Percentiles rank a stretch among this genome's conserved stretches.
phyloP scores from a whole-genome alignment of 768 basidiomycete genomes.

The Psilocybe cyanescens region DNA sequence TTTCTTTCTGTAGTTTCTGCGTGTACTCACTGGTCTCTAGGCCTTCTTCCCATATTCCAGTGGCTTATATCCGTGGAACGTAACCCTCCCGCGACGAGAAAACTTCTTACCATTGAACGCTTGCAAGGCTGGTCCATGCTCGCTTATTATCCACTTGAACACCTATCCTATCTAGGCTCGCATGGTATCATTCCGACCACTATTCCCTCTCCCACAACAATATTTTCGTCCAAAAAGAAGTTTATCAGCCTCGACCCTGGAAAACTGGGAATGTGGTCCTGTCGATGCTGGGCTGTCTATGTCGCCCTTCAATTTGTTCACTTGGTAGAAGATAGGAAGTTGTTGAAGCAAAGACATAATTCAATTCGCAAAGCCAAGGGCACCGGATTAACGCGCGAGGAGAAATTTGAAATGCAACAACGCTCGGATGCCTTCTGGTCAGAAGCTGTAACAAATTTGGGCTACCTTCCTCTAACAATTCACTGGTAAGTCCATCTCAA shows the following conservation, averaged over 20 bases:
- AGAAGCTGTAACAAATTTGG: slow-evolving; percentile 71
- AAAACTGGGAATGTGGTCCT: slow-evolving; percentile 68
- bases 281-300: slow-evolving; percentile 83
- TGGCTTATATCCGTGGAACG: slow-evolving; percentile 81
- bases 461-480: slow-evolving; percentile 80
- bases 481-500: slow-evolving; percentile 69
- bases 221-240: slow-evolving; percentile 45
- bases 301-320: slow-evolving; percentile 78
- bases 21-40: slow-evolving; percentile 35
- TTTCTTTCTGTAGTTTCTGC: not conserved
- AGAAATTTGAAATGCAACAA: slow-evolving; percentile 58
- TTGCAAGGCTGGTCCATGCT: slow-evolving; percentile 83
- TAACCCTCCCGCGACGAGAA: slow-evolving; percentile 70
- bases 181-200: slow-evolving; percentile 63
- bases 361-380: slow-evolving; percentile 63
- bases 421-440: slow-evolving; percentile 73
- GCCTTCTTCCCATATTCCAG: slow-evolving; percentile 77
- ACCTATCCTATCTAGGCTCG: slow-evolving; percentile 67
- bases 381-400: slow-evolving; percentile 44
- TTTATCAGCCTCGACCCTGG: slow-evolving; percentile 48
- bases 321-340: slow-evolving; percentile 65
- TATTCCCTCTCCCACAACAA: slow-evolving; percentile 47
- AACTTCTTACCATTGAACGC: slow-evolving; percentile 76
- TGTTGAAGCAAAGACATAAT: slow-evolving; percentile 58
- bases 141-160: slow-evolving; percentile 79